Base-by-base conservation (phyloP, 768 basidiomycete species). In the Roridomyces roridus region DNA sequence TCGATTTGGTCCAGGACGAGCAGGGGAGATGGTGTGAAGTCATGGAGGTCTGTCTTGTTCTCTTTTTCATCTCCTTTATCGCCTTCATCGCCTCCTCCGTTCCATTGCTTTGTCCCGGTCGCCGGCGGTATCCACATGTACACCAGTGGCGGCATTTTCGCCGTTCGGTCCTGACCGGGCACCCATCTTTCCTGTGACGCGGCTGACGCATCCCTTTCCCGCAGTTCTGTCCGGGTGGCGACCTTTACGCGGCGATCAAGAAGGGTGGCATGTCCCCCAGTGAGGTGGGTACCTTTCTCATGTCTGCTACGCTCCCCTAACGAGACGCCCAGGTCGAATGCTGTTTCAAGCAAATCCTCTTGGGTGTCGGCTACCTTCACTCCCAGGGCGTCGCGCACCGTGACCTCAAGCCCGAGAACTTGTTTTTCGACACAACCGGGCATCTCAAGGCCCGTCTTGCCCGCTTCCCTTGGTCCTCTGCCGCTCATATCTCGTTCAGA, bases 1-100 rank as follows among this genome's bases (percentile, higher is more conserved):
- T 99, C 55, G 96, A 99, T 72, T 87, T 99, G 56, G 91, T 99
- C n/a, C 97, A 99, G 67, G 97, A 99, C 73, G 96, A 99, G 75
- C 85, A 78, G 60, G 88, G 93, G 60, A 88, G 94, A 68, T 99
- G 96, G 96, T 99, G 96, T 69, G 97, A 98, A 72, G 96, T 99
- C 42, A 98, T 99, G 96, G 97, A 98, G 56, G 60, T 62, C 48
- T 20, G 55, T 44, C 26, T 20, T 14, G 28, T 14, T 14, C 23
- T 43, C 8, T 36, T 31, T 37, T 21, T 2, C 25, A 37, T 31
- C 39, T 39, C 29, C 26, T 24, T 40, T 20, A n/a, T 43, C 9
- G 29, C 39, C 5, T 17, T 21, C 28, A n/a, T 24, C 20, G 28
- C 37, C 36, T 34, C 18, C 34, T n/a, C 25, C 17, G 25, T 40